Evolutionary conservation across 768 basidiomycete species (phyloP).

Genomic region (Rhodotorula kratochvilovae): DNA sequence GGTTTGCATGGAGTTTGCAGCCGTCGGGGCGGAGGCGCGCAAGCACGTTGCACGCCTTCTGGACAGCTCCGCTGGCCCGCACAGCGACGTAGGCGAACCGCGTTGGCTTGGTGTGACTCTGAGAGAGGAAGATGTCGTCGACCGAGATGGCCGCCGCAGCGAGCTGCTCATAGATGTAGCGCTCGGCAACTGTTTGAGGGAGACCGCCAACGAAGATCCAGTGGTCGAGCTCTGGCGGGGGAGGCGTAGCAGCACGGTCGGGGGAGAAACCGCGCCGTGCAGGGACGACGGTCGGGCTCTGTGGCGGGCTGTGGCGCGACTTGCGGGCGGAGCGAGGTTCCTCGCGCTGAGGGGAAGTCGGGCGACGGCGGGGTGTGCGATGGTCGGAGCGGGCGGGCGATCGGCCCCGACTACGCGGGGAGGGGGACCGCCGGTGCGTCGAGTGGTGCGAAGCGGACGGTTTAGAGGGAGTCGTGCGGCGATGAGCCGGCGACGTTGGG

Average conservation of each 20-base stretch:
- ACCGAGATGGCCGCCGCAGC: not conserved
- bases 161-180: not conserved
- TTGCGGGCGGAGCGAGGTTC: no score
- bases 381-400: not conserved
- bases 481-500: no score
- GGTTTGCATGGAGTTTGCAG: not conserved
- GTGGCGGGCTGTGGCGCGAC: not conserved
- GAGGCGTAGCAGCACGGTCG: not conserved
- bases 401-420: not conserved
- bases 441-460: no score
- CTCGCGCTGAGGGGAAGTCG: no score
- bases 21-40: not conserved
- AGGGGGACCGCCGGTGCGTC: not conserved
- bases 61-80: rapidly evolving
- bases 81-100: slow-evolving; percentile 1
- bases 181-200: not conserved
- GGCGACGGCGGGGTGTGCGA: no score
- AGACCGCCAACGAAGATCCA: not conserved
- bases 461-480: no score
- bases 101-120: no score
- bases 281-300: not conserved
- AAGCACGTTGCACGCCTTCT: not conserved
- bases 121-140: not conserved
- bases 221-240: not conserved
- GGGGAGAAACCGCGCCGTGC: not conserved